These are phyloP conservation scores for barley (Hordeum vulgare) DNA, from an alignment of 176 grass and related monocot species.

Conservation along the genomic window MorexV3_pseudomolecules_assembly NC_058520.1:538976622-538977121, in stretches of 20 bases:
- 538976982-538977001: not conserved
- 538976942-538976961: not conserved
- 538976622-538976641: too few relatives aligned
- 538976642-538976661: too few relatives aligned
- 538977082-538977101: conserved; percentile 29
- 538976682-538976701: too few relatives aligned
- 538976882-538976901: not conserved
- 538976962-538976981: not conserved
- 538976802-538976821: too few relatives aligned
- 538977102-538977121: not conserved
- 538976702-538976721: too few relatives aligned
- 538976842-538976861: not conserved
- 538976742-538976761: too few relatives aligned
- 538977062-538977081: conserved; percentile 19
- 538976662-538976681: too few relatives aligned
- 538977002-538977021: conserved; percentile 36
- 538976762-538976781: too few relatives aligned
- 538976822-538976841: too few relatives aligned
- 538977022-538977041: not conserved
- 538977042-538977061: conserved; percentile 10
- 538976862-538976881: not conserved
- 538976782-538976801: too few relatives aligned
- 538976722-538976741: too few relatives aligned
- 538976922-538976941: not conserved
- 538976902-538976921: not conserved